phyloP scores from a whole-genome alignment of 495 filamentous ascomycete species.

The Xylaria curta region DNA sequence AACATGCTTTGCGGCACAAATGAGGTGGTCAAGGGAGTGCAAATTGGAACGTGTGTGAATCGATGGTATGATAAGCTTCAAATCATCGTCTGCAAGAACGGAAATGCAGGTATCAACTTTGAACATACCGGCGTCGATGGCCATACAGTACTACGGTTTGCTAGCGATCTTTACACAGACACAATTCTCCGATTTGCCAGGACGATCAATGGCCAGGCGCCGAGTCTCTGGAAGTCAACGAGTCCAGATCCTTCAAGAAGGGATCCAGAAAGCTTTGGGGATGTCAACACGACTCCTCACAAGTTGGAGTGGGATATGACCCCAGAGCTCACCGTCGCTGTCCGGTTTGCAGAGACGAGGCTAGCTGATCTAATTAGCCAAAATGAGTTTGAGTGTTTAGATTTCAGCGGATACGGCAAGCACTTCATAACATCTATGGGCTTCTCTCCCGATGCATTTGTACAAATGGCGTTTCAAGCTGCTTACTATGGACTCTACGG shows the following conservation, averaged over 20 bases:
- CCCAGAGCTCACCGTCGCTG: conserved; percentile 86
- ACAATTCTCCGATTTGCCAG: conserved; percentile 95
- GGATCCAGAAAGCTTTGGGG: conserved; percentile 91
- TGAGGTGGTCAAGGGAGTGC: conserved; percentile 88
- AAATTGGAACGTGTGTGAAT: conserved; percentile 97
- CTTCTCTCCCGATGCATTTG: conserved; percentile 95
- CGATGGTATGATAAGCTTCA: conserved; percentile 99
- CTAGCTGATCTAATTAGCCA: conserved; percentile 95
- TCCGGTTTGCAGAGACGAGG: conserved; percentile 94
- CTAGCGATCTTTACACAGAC: conserved; percentile 95
- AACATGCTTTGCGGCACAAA: conserved; percentile 99
- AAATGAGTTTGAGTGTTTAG: conserved; percentile 92
- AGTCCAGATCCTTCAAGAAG: conserved; percentile 94
- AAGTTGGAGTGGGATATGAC: conserved; percentile 98
- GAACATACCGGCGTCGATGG: conserved; percentile 98
- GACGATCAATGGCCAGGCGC: conserved; percentile 94
- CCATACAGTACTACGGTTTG: conserved; percentile 94
- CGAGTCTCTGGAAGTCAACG: conserved; percentile 86
- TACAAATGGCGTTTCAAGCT: conserved; percentile 99
- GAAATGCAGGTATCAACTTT: conserved; percentile 97
- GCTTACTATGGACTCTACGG: conserved; percentile 98
- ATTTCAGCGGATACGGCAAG: conserved; percentile 90
- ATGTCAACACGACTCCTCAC: conserved; percentile 91
- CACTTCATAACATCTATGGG: conserved; percentile 97
- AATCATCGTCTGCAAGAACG: conserved; percentile 99